These are phyloP conservation scores for Raphanus hybrid DNA, from an alignment of 441 rosid species.

Conservation along the genomic window DNA sequence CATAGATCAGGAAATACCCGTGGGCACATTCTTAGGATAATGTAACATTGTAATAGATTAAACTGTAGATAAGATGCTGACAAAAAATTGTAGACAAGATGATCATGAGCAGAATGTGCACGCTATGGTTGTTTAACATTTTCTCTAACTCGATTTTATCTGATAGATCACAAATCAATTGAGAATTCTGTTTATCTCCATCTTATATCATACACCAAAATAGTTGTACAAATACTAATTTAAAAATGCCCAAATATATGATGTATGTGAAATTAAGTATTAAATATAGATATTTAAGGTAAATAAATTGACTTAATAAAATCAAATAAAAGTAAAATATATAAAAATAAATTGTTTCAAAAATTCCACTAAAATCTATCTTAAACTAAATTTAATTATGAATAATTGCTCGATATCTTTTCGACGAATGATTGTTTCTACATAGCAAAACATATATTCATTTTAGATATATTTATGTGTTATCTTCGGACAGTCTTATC, in stretches of 20 bases:
- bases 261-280: background rate
- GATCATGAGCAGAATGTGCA: background rate
- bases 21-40: background rate
- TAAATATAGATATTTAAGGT: no score
- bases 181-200: background rate
- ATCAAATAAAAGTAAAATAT: background rate
- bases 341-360: no score
- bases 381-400: background rate
- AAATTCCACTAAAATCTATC: background rate
- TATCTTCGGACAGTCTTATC: background rate
- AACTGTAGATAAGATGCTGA: background rate
- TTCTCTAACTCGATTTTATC: background rate
- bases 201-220: background rate
- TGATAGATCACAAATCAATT: background rate
- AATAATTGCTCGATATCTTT: background rate
- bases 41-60: background rate
- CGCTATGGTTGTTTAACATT: background rate
- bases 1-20: background rate
- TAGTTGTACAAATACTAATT: background rate
- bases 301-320: background rate
- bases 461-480: background rate
- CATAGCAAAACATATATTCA: background rate
- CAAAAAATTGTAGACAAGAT: background rate
- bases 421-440: background rate
- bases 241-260: background rate